A percentile compares a stretch with the other conserved stretches of the same genome.
Conservation (phyloP, 345 rosid species). For the Camelina hispida region DNA sequence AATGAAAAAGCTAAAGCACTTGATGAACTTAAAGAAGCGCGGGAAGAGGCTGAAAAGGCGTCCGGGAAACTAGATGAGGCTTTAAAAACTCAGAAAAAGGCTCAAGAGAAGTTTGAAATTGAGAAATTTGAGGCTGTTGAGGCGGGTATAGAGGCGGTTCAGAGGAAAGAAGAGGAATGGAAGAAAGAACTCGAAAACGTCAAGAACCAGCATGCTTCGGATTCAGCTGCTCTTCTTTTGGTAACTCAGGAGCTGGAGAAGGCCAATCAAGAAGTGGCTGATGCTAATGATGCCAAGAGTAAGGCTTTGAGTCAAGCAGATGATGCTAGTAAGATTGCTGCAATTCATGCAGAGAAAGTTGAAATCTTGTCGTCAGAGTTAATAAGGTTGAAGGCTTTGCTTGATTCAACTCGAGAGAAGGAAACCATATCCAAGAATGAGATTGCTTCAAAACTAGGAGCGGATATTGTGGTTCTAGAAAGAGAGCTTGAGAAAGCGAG, state of each 20-base stretch:
- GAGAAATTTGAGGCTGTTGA: slow-evolving; percentile 90
- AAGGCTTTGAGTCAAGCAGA: slow-evolving; percentile 80
- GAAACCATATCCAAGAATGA: slow-evolving; percentile 60
- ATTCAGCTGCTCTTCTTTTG: slow-evolving; percentile 71
- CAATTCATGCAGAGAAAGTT: slow-evolving; percentile 77
- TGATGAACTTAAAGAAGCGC: slow-evolving; percentile 67
- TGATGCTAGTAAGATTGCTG: slow-evolving; percentile 85
- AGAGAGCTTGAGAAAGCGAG: slow-evolving; percentile 64
- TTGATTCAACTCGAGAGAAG: slow-evolving; percentile 69
- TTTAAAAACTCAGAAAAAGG: slow-evolving; percentile 77
- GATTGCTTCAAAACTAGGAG: slow-evolving; percentile 57
- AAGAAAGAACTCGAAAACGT: slow-evolving; percentile 74
- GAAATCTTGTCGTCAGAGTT: slow-evolving; percentile 75
- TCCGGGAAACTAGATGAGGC: slow-evolving; percentile 78
- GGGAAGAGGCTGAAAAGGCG: slow-evolving; percentile 64
- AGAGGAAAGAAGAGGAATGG: slow-evolving; percentile 85
- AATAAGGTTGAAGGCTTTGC: slow-evolving; percentile 62
- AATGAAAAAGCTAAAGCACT: slow-evolving; percentile 71
- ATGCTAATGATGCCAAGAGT: slow-evolving; percentile 70
- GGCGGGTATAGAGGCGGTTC: slow-evolving; percentile 82
- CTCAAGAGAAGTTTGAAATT: slow-evolving; percentile 75
- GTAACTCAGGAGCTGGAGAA: slow-evolving; percentile 69
- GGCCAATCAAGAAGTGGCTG: slow-evolving; percentile 69
- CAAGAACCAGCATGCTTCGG: slow-evolving; percentile 77
- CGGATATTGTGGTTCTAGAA: slow-evolving; percentile 60